phyloP scores from a whole-genome alignment of 768 basidiomycete species.

The Harrya chromipes region DNA sequence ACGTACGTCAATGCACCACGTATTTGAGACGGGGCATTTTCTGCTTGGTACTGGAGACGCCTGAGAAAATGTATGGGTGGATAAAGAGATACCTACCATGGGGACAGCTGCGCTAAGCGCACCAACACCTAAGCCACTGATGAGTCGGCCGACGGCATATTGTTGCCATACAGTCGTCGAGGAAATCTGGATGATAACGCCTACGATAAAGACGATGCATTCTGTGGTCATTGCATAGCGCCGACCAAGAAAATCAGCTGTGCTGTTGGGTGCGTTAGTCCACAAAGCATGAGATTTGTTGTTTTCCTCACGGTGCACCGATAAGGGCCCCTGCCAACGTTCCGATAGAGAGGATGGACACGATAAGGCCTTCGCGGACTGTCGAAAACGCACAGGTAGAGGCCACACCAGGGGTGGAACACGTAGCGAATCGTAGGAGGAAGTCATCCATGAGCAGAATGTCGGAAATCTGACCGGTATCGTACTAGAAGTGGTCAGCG shows the following conservation, averaged over 20 bases:
- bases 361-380: constrained; percentile 64
- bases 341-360: constrained; percentile 68
- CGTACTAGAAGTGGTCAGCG: constrained; percentile 42
- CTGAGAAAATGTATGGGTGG: constrained; percentile 3
- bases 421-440: constrained; percentile 56
- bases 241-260: constrained; percentile 64
- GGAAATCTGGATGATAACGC: constrained; percentile 58
- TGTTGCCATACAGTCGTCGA: constrained; percentile 58
- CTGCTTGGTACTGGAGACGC: constrained; percentile 55
- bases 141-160: constrained; percentile 60
- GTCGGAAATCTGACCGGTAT: constrained; percentile 77
- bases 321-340: constrained; percentile 59
- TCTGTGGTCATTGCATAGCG: constrained; percentile 63
- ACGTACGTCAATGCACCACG: constrained; percentile 57
- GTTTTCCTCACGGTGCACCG: constrained; percentile 53
- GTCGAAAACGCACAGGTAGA: constrained; percentile 50
- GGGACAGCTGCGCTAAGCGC: constrained; percentile 66
- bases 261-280: constrained; percentile 30
- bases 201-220: constrained; percentile 54
- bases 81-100: constrained; percentile 37
- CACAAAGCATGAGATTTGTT: background rate
- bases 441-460: constrained; percentile 74
- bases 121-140: constrained; percentile 68
- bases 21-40: constrained; percentile 69
- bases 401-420: constrained; percentile 37